Evolutionary conservation across 495 filamentous ascomycete genomes (phyloP).

Genomic region (Talaromyces stipitatus): DNA sequence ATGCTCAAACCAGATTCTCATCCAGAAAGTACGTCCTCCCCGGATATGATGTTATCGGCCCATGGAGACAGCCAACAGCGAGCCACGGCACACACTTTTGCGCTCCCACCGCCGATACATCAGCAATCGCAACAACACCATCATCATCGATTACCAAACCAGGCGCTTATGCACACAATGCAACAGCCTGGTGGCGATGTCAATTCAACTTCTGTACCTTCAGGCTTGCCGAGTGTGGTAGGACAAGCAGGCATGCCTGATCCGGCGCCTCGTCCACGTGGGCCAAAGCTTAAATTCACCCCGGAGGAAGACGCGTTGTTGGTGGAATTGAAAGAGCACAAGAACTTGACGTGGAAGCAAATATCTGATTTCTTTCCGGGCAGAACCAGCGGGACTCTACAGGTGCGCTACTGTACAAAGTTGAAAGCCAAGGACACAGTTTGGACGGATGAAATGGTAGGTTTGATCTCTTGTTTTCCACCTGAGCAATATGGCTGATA

Average conservation of each 20-base stretch:
- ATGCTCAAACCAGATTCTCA: slow-evolving; percentile 22
- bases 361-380: slow-evolving; percentile 93
- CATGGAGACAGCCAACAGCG: slow-evolving; percentile 22
- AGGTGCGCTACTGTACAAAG: slow-evolving; percentile 91
- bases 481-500: background rate
- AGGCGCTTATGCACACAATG: slow-evolving; percentile 35
- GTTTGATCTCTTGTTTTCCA: slow-evolving; percentile 16
- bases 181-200: slow-evolving; percentile 19
- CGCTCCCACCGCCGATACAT: slow-evolving; percentile 17
- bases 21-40: slow-evolving; percentile 17
- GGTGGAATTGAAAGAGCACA: slow-evolving; percentile 85
- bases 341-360: slow-evolving; percentile 90
- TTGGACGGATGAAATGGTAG: slow-evolving; percentile 88
- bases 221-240: slow-evolving; percentile 60
- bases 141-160: slow-evolving; percentile 64
- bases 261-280: slow-evolving; percentile 66
- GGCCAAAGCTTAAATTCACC: slow-evolving; percentile 85
- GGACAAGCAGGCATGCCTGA: slow-evolving; percentile 76
- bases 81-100: slow-evolving; percentile 22
- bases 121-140: slow-evolving; percentile 47
- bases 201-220: slow-evolving; percentile 18
- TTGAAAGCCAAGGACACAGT: slow-evolving; percentile 85
- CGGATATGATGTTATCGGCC: slow-evolving; percentile 25
- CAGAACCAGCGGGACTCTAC: slow-evolving; percentile 75
- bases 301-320: slow-evolving; percentile 79